Evolutionary conservation across 345 rosid species (phyloP).

Genomic region (Acer campestre): DNA sequence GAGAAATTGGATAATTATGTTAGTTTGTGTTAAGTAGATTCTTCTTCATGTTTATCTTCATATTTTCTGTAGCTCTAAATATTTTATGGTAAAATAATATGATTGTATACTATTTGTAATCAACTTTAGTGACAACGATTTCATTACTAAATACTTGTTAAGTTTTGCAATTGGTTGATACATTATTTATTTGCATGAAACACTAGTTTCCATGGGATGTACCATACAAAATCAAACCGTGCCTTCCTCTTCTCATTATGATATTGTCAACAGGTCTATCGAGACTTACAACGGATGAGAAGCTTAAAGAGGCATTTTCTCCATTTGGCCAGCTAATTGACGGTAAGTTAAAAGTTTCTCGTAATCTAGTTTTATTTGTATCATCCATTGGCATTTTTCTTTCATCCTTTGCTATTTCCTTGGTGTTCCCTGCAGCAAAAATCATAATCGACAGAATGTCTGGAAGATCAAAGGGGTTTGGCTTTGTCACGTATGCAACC

Average conservation of each 20-base stretch:
- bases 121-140: not conserved
- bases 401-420: slow-evolving; percentile 1
- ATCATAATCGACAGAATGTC: slow-evolving; percentile 61
- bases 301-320: slow-evolving; percentile 75
- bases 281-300: slow-evolving; percentile 71
- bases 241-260: not conserved
- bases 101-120: not conserved
- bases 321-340: slow-evolving; percentile 75
- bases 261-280: slow-evolving; percentile 58
- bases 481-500: slow-evolving; percentile 65
- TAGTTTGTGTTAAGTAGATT: not conserved
- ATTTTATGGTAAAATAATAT: not conserved
- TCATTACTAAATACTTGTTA: too few species aligned
- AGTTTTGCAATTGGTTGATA: not conserved
- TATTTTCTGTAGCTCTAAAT: not conserved
- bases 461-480: slow-evolving; percentile 85
- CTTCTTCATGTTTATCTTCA: not conserved
- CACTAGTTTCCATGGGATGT: not conserved
- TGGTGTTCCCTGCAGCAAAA: slow-evolving; percentile 50
- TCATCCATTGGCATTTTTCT: not conserved
- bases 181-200: not conserved
- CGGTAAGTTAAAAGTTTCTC: slow-evolving; percentile 34
- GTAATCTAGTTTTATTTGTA: not conserved
- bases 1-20: not conserved
- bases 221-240: not conserved